Percentiles rank a stretch among this genome's conserved stretches.
Evolutionary conservation across 306 rosid species (phyloP).

Genomic region (Cicer pinnatifidum): DNA sequence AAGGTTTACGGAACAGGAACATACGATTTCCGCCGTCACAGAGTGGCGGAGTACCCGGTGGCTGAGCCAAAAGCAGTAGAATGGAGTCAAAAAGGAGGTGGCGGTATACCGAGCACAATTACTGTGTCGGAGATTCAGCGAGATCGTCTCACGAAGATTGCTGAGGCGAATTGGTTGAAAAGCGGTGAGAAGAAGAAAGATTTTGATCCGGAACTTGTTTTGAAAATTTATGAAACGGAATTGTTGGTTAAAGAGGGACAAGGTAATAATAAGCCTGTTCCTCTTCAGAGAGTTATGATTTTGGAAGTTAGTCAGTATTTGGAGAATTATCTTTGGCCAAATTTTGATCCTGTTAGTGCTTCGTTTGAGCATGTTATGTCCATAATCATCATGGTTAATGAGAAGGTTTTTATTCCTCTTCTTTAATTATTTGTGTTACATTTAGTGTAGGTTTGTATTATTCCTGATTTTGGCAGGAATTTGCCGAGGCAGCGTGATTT

Average conservation of each 20-base stretch:
- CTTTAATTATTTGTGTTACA: neutral
- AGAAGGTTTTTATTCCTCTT: constrained; percentile 61
- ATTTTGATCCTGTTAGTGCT: constrained; percentile 70
- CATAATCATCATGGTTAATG: constrained; percentile 89
- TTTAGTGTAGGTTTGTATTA: no score
- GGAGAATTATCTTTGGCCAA: constrained; percentile 88
- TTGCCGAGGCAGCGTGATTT: no score
- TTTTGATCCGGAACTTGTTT: constrained; percentile 70
- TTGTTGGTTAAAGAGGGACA: constrained; percentile 68
- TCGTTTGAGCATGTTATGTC: constrained; percentile 94
- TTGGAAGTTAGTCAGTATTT: constrained; percentile 93
- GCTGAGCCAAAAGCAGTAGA: constrained; percentile 59
- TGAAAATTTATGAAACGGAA: constrained; percentile 77
- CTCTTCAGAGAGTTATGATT: constrained; percentile 91
- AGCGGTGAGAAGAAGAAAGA: constrained; percentile 54
- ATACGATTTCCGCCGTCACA: constrained; percentile 90
- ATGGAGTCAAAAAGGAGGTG: constrained; percentile 51
- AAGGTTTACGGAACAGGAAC: constrained; percentile 85
- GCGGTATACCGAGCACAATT: constrained; percentile 64
- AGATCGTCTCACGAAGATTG: constrained; percentile 86
- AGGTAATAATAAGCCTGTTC: constrained; percentile 75
- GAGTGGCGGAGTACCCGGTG: constrained; percentile 89
- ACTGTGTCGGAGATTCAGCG: constrained; percentile 89
- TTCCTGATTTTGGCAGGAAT: no score
- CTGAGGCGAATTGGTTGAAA: constrained; percentile 75